Percentiles rank a stretch among this genome's conserved stretches.
These are phyloP conservation scores for Malus fusca DNA, from an alignment of 306 rosid species.

Conservation along the genomic window DNA sequence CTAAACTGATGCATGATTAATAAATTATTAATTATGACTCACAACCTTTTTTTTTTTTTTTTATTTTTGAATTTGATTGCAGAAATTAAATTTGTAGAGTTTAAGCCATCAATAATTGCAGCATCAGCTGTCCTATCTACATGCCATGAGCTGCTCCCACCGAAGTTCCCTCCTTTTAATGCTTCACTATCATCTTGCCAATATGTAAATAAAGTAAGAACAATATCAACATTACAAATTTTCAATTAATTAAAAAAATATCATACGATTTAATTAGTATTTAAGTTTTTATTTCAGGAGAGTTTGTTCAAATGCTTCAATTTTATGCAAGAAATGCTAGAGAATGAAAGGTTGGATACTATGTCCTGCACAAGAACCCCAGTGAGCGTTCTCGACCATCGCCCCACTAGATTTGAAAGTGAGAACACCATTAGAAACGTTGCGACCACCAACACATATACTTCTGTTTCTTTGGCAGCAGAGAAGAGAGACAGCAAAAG, in stretches of 20 bases:
- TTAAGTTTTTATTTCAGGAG: conserved; percentile 31
- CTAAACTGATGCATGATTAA: not conserved
- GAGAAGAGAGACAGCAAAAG: conserved; percentile 7
- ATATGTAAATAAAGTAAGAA: conserved; percentile 44
- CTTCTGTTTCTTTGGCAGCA: not conserved
- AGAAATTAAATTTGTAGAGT: conserved; percentile 43
- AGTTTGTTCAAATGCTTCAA: conserved; percentile 36
- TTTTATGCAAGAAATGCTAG: conserved; percentile 34
- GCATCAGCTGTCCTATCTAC: conserved; percentile 55
- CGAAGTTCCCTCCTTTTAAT: conserved; percentile 30
- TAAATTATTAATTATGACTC: not conserved
- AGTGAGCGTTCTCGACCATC: conserved; percentile 32
- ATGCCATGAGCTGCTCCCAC: conserved; percentile 33
- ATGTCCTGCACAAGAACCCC: conserved; percentile 34
- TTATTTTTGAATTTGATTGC: not conserved
- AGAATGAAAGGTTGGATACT: conserved; percentile 23
- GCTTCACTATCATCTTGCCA: conserved; percentile 38
- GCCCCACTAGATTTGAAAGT: conserved; percentile 10
- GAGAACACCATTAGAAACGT: not conserved
- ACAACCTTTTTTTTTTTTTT: not conserved
- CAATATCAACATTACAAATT: not conserved
- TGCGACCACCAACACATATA: not conserved
- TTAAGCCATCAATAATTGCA: conserved; percentile 64
- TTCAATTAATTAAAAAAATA: not conserved
- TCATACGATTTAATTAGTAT: not conserved